Percentiles rank a stretch among this genome's conserved stretches.
Conservation (phyloP, 805 yeast species). For the Ogataea pilisensis region DNA sequence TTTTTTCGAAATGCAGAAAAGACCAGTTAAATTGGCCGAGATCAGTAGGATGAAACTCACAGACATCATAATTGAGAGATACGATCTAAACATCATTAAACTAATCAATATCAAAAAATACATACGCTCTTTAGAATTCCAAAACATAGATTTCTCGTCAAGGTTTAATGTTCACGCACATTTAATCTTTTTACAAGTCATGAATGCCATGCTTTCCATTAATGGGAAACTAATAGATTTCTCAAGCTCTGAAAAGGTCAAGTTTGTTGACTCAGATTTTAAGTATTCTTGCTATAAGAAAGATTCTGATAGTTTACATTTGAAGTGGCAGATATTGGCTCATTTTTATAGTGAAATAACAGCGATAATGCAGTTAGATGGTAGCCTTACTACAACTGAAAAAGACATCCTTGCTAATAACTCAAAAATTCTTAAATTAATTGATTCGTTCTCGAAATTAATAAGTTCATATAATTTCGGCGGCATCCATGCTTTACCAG, state of each 20-base stretch:
- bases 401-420: neutral
- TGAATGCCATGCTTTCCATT: slow-evolving; percentile 4
- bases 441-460: slow-evolving; percentile 5
- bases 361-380: neutral
- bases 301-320: neutral
- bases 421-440: slow-evolving; percentile 2
- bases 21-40: neutral
- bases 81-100: slow-evolving; percentile 1
- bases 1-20: too few relatives aligned
- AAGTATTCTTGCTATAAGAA: slow-evolving; percentile 1
- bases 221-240: slow-evolving; percentile 3
- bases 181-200: neutral
- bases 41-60: slow-evolving; percentile 1
- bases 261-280: slow-evolving; percentile 4
- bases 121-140: slow-evolving; percentile 3
- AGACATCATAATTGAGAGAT: slow-evolving; percentile 1
- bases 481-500: neutral
- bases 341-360: slow-evolving; percentile 4
- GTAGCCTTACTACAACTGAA: neutral
- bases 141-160: neutral
- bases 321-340: slow-evolving; percentile 2
- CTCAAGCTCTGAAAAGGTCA: neutral
- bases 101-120: slow-evolving; percentile 6
- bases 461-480: slow-evolving; percentile 4
- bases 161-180: neutral